Evolutionary conservation across 2,329 filamentous ascomycete genomes (phyloP), one percentile per base, ranked within the genome.

Genomic region (Fusarium newnesense): DNA sequence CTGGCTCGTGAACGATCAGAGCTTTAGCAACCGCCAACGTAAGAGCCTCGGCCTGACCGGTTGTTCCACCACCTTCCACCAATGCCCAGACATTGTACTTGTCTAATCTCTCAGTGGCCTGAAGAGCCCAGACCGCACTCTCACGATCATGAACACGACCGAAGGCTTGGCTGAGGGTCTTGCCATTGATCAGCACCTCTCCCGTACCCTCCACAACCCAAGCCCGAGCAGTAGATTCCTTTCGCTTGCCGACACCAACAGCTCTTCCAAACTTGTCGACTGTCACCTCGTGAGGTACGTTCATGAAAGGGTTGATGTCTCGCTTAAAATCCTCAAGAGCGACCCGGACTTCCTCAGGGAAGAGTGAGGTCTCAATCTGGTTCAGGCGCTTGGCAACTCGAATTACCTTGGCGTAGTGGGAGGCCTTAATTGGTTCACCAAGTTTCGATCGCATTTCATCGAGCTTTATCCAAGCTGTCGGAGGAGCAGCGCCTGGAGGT

Each of bases 11-110:
- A 73, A 94, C 92, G 81, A 97, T 81, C 81, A 99, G 85, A 28
- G 94, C 96, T 83, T 96, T 96, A 64, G 93, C 93, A 80, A 98
- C 89, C 26, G 94, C 96, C 83, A 99, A 84, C 46, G 96, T 97
- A 78, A 98, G 89, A 39, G 96, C 95, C 84, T 99, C 96, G 12
- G 96, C 96, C 84, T 99, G 97, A 5, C 96, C 96, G 56, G 96
- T 99, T 53, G 93, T 93, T 77, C 96, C 96, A 75, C 96, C 96
- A 63, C 96, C 96, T 67, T 89, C 87, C 7, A 95, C 94, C 56
- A 93, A 84, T 60, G 92, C 95, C 92, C 94, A 99, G 7, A 98
- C 90, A 79, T 99, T 99, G 87, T 99, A 99, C 83, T 98, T 98
- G 86, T 97, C 95, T 73, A 97, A 84, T 72, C 96, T 88, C 47